Conservation (phyloP, 108 stramenopile species). For the Cyclotella sp. region DNA sequence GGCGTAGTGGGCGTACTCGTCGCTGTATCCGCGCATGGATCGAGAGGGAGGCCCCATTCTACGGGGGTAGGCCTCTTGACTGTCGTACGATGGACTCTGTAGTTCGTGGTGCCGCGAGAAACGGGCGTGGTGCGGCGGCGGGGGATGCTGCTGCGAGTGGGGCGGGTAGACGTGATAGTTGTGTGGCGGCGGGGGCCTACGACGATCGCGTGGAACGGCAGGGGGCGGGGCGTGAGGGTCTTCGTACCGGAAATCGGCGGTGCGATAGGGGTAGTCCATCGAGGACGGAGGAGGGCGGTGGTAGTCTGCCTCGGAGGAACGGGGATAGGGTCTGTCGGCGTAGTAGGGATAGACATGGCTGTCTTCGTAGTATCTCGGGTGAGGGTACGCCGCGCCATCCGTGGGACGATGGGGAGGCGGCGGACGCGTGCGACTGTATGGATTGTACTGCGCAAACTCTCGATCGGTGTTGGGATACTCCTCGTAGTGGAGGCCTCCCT, state of each 20-base stretch:
- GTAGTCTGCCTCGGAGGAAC: background rate
- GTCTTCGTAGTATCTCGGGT: constrained; percentile 4
- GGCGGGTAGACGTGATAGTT: background rate
- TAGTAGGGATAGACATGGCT: background rate
- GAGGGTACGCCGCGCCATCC: background rate
- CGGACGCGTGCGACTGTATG: background rate
- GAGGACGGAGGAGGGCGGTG: background rate
- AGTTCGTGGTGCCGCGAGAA: background rate
- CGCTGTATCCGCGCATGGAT: background rate
- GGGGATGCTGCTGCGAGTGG: background rate
- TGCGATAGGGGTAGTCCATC: background rate
- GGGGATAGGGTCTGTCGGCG: background rate
- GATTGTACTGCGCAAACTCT: constrained; percentile 7
- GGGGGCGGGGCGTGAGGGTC: background rate
- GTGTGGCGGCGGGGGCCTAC: background rate
- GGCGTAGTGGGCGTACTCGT: background rate
- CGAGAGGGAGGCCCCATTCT: background rate
- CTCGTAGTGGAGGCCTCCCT: background rate
- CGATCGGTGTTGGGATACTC: background rate
- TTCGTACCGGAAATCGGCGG: background rate
- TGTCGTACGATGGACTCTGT: constrained; percentile 5
- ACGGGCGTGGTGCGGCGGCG: background rate
- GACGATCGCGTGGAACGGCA: background rate
- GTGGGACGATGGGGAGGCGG: background rate
- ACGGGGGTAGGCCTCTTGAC: constrained; percentile 5